Evolutionary conservation across 2,329 filamentous ascomycete species (phyloP).

Genomic region (Periconia sp.): DNA sequence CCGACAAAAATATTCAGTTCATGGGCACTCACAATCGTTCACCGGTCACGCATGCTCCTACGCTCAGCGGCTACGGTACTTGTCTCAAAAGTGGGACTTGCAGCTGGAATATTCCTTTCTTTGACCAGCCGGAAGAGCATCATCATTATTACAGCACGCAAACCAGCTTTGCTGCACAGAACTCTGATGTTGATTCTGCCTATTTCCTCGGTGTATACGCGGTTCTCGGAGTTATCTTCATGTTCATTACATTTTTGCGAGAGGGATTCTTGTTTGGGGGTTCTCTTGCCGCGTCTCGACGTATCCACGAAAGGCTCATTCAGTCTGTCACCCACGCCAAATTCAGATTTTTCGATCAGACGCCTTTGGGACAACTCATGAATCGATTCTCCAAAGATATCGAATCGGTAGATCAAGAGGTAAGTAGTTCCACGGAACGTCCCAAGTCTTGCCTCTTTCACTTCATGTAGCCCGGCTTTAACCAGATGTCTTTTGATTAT

Average conservation of each 20-base stretch:
- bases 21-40: conserved; percentile 41
- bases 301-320: conserved; percentile 81
- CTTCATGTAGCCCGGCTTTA: no score
- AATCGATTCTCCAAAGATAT: conserved; percentile 99
- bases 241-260: conserved; percentile 79
- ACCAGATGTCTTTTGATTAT: no score
- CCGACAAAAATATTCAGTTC: conserved; percentile 52
- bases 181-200: conserved; percentile 71
- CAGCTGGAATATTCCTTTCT: conserved; percentile 52
- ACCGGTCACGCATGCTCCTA: conserved; percentile 51
- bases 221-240: conserved; percentile 76
- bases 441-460: no score
- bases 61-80: conserved; percentile 51
- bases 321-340: conserved; percentile 82
- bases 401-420: conserved; percentile 92
- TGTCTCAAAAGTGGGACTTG: conserved; percentile 59
- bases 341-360: conserved; percentile 98
- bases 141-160: conserved; percentile 46
- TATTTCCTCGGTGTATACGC: conserved; percentile 90
- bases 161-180: conserved; percentile 45
- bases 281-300: conserved; percentile 84
- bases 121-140: conserved; percentile 22
- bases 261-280: conserved; percentile 93
- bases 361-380: conserved; percentile 93
- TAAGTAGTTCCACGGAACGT: conserved; percentile 48